A percentile compares a stretch with the other conserved stretches of the same genome.
Evolutionary conservation across 768 basidiomycete genomes (phyloP).

Genomic region (Obba rivulosa): DNA sequence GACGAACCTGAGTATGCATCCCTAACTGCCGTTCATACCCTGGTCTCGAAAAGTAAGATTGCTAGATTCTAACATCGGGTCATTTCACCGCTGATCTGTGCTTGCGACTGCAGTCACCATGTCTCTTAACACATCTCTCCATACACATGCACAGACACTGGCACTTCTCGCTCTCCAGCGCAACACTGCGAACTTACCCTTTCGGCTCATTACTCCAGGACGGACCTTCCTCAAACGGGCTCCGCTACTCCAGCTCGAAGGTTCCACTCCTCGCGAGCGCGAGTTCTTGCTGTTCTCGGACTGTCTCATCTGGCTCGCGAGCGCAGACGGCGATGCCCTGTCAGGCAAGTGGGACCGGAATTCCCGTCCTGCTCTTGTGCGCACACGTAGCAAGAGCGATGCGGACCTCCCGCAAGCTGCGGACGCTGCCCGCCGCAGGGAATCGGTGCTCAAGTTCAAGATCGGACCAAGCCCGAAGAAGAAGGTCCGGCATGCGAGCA

Average conservation of each 20-base stretch:
- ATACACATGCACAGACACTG: conserved; percentile 72
- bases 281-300: conserved; percentile 84
- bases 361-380: conserved; percentile 29
- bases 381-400: conserved; percentile 57
- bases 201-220: conserved; percentile 75
- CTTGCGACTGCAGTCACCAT: conserved; percentile 51
- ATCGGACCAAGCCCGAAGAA: conserved; percentile 16
- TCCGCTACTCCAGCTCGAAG: conserved; percentile 51
- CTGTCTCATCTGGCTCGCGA: conserved; percentile 70
- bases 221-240: conserved; percentile 73
- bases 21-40: conserved; percentile 51
- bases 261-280: conserved; percentile 46
- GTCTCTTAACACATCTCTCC: conserved; percentile 75
- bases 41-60: conserved; percentile 72
- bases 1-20: conserved; percentile 65
- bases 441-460: conserved; percentile 15
- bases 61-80: not conserved
- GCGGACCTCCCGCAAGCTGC: conserved; percentile 38
- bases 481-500: conserved; percentile 26
- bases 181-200: conserved; percentile 68
- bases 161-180: conserved; percentile 74
- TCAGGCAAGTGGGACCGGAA: conserved; percentile 18
- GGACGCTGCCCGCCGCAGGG: conserved; percentile 8
- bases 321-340: conserved; percentile 34
- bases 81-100: no score